Conservation (phyloP, 257 asterid species). For the Lycium barbarum region DNA sequence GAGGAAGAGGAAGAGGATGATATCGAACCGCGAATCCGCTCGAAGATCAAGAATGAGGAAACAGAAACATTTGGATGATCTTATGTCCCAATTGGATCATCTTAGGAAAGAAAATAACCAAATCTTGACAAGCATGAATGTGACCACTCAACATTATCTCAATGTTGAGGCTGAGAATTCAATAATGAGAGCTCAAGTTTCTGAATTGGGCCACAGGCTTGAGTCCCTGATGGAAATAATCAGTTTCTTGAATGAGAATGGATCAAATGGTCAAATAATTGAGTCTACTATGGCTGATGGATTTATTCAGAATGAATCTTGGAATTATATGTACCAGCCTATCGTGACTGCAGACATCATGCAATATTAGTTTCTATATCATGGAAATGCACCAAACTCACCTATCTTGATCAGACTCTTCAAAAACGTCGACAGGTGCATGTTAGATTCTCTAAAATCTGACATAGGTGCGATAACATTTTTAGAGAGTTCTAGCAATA, state of each 20-base stretch:
- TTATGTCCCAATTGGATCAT: slow-evolving; percentile 61
- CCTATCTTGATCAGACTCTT: too few species aligned
- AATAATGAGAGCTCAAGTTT: slow-evolving; percentile 71
- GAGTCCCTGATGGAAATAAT: slow-evolving; percentile 65
- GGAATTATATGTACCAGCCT: slow-evolving; percentile 67
- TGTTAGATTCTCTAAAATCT: too few species aligned
- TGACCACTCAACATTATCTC: slow-evolving; percentile 53
- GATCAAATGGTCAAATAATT: slow-evolving; percentile 14
- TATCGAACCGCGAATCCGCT: slow-evolving; percentile 95
- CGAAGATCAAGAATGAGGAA: slow-evolving; percentile 88
- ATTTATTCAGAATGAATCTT: slow-evolving; percentile 42
- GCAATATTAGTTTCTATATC: slow-evolving; percentile 27
- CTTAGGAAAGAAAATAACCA: slow-evolving; percentile 66
- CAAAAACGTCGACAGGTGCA: too few species aligned
- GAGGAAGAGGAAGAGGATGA: slow-evolving; percentile 82
- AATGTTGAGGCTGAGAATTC: slow-evolving; percentile 77
- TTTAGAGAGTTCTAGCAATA: too few species aligned
- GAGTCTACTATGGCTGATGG: slow-evolving; percentile 38
- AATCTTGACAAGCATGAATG: slow-evolving; percentile 54
- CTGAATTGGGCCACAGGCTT: slow-evolving; percentile 72
- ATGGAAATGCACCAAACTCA: too few species aligned
- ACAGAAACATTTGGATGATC: slow-evolving; percentile 79
- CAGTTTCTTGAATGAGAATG: slow-evolving; percentile 39
- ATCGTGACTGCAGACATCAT: slow-evolving; percentile 55
- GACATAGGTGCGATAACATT: too few species aligned